Base-by-base conservation (phyloP, 768 basidiomycete species). In the Candolleomyces aberdarensis region DNA sequence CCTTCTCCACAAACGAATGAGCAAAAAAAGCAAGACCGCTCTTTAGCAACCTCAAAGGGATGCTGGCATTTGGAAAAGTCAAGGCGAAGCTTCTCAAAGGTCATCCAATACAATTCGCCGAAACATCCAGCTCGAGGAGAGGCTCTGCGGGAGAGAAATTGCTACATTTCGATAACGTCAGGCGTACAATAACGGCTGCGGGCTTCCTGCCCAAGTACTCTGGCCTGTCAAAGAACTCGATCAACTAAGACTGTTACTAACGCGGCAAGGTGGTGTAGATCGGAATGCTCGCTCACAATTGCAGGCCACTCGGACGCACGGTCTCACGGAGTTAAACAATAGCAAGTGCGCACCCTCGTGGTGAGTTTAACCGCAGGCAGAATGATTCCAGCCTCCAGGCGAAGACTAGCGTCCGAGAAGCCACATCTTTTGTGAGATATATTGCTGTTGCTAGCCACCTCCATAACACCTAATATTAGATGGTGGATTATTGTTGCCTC, bases 331-430 rank as follows among this genome's bases (percentile, higher is more conserved):
- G 15, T 46, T 46, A 46, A n/a, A 46, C 44, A 46, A 46, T 46
- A 46, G 17, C 44, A 46, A 46, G 44, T 11, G 44, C 44, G 44
- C 15, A 9, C 15, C 44, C 44, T 46, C 44, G 17, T 46, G 44
- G 19, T 9, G 8, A 20, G 11, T 36, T 46, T n/a, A 63, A 32
- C 19, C 72, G 72, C 36, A 36, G 36, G 36, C 36, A 46, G 44
- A 46, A 46, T 17, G 17, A 17, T 46, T 20, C 10, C 36, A 36
- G 36, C 36, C 36, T 36, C 3, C 36, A 36, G 36, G 36, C 36
- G 36, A 36, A 36, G 1, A 6, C 11, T 36, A 1, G 36, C 36
- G 36, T 36, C 36, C 36, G 36, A 36, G 36, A 36, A 36, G 36
- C 36, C 5, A 36, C 36, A 36, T 36, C 36, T 36, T 36, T 36